These are phyloP conservation scores for Litsea cubeba DNA, from an alignment of 164 flowering plant species.

Conservation along the genomic window DNA sequence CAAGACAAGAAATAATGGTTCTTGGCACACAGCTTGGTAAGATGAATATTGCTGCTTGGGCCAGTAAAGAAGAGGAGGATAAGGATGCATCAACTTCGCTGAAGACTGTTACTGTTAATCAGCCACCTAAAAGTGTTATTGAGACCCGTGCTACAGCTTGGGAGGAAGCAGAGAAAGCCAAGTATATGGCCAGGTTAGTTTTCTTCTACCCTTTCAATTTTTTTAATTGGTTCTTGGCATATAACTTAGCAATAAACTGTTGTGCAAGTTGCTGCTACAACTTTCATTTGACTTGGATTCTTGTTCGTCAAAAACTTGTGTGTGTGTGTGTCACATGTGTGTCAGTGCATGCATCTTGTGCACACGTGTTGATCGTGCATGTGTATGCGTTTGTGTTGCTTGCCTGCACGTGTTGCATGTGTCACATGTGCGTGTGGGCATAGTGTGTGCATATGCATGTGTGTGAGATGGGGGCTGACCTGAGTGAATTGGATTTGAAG, in stretches of 20 bases:
- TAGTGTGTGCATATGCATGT: too few species aligned
- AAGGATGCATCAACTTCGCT: slow-evolving; percentile 51
- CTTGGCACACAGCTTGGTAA: slow-evolving; percentile 85
- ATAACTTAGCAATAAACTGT: neutral
- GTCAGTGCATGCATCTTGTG: too few species aligned
- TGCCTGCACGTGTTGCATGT: too few species aligned
- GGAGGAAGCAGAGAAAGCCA: slow-evolving; percentile 93
- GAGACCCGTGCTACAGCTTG: slow-evolving; percentile 81
- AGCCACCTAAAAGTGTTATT: slow-evolving; percentile 39
- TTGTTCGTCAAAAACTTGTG: too few species aligned
- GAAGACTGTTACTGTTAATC: slow-evolving; percentile 30
- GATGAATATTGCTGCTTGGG: slow-evolving; percentile 88
- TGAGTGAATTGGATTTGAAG: too few species aligned
- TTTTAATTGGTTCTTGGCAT: neutral
- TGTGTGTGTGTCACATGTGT: too few species aligned
- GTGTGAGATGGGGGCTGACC: too few species aligned
- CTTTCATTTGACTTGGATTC: too few species aligned
- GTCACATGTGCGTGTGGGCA: too few species aligned
- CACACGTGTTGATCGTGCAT: too few species aligned
- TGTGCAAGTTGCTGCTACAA: neutral
- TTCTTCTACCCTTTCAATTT: neutral
- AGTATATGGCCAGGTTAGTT: slow-evolving; percentile 72
- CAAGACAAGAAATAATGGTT: slow-evolving; percentile 74
- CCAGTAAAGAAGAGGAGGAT: slow-evolving; percentile 74
- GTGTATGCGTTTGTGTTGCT: too few species aligned